Conservation (phyloP, 768 basidiomycete genomes). For the Mycena pura region DNA sequence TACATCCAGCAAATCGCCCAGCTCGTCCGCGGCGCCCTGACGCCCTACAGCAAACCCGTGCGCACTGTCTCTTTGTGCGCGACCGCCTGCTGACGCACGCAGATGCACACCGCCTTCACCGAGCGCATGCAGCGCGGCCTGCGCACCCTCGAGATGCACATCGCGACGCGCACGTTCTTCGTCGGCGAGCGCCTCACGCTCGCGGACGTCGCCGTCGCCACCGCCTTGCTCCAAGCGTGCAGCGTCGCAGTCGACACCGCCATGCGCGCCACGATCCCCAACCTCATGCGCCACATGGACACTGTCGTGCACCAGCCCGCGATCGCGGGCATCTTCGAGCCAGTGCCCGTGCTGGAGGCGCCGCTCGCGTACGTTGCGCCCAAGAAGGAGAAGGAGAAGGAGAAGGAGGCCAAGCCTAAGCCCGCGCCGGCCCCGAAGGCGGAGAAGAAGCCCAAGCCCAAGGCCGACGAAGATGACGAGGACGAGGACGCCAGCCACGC, state of each 20-base stretch:
- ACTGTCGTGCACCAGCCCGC: neutral
- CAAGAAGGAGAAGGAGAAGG: conserved; percentile 41
- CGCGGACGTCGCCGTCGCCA: conserved; percentile 80
- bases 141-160: conserved; percentile 71
- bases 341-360: conserved; percentile 69
- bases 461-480: conserved; percentile 78
- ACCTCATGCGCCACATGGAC: neutral
- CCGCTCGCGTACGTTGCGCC: conserved; percentile 73
- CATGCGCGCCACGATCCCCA: neutral
- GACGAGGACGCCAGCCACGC: conserved; percentile 74
- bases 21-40: too few relatives aligned
- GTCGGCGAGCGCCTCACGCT: conserved; percentile 93
- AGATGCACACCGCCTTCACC: neutral
- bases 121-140: conserved; percentile 47
- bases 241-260: neutral
- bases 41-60: too few relatives aligned
- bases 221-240: conserved; percentile 60
- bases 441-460: conserved; percentile 66
- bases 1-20: conserved; percentile 62
- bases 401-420: too few relatives aligned
- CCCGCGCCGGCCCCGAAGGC: conserved; percentile 63
- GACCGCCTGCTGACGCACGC: too few relatives aligned
- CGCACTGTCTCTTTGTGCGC: too few relatives aligned
- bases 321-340: conserved; percentile 1
- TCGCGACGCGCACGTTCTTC: conserved; percentile 83